Percentiles rank a stretch among this genome's conserved stretches.
phyloP scores from a whole-genome alignment of 306 rosid genomes.

The Crataegus laevigata region DNA sequence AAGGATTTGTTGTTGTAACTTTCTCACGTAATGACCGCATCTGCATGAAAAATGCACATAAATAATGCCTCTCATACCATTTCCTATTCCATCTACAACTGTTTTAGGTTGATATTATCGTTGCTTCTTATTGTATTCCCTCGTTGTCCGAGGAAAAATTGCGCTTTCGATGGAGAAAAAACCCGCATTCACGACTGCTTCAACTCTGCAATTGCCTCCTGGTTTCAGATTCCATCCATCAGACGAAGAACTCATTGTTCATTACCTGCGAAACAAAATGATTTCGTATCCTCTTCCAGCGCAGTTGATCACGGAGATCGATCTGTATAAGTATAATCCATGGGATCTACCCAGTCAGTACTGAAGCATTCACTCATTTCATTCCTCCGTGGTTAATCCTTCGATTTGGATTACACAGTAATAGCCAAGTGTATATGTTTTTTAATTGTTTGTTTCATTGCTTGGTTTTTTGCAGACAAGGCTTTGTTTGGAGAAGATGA shows the following conservation, averaged over 20 bases:
- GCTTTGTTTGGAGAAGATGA: conserved; percentile 69
- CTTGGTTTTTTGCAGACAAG: conserved; percentile 40
- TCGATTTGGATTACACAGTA: background rate
- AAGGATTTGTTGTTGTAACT: background rate
- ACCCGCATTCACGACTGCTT: background rate
- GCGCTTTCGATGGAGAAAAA: conserved; percentile 37
- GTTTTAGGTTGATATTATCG: conserved; percentile 35
- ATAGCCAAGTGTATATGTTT: background rate
- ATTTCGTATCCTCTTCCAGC: conserved; percentile 67
- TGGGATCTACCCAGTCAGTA: conserved; percentile 78
- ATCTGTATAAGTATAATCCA: conserved; percentile 56
- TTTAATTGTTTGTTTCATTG: background rate
- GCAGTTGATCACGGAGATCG: conserved; percentile 50
- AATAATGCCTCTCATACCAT: conserved; percentile 15
- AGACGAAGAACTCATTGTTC: conserved; percentile 79
- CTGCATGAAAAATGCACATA: conserved; percentile 39
- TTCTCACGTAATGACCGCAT: conserved; percentile 19
- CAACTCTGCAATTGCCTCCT: conserved; percentile 46
- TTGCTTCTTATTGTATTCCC: conserved; percentile 26
- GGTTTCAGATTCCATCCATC: conserved; percentile 85
- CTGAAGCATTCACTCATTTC: conserved; percentile 17
- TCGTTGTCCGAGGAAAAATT: background rate
- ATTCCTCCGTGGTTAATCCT: background rate
- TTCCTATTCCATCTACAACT: conserved; percentile 13
- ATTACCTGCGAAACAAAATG: conserved; percentile 55